These are phyloP conservation scores for Malus fusca DNA, from an alignment of 306 rosid species.

Conservation along the genomic window DNA sequence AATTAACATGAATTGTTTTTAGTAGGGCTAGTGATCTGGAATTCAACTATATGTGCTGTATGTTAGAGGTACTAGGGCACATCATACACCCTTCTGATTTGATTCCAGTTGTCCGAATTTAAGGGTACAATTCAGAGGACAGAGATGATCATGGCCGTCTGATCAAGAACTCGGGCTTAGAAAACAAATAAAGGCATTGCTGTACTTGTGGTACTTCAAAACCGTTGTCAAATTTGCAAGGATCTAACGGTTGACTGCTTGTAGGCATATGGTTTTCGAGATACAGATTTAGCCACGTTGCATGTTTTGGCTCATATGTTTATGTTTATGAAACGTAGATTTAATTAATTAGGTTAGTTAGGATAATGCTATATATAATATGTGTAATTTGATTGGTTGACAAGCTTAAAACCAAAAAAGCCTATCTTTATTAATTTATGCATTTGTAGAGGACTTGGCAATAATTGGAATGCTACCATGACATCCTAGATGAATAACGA, in stretches of 20 bases:
- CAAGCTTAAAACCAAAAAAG: neutral
- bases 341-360: neutral
- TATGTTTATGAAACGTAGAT: neutral
- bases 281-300: slow-evolving; percentile 17
- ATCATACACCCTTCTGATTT: slow-evolving; percentile 33
- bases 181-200: slow-evolving; percentile 29
- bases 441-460: too few species aligned
- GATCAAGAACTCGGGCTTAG: slow-evolving; percentile 25
- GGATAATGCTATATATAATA: neutral
- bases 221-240: slow-evolving; percentile 26
- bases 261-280: neutral
- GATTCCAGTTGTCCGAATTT: slow-evolving; percentile 64
- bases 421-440: neutral
- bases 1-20: neutral
- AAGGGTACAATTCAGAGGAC: slow-evolving; percentile 38
- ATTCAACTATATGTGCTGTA: slow-evolving; percentile 21
- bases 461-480: too few species aligned
- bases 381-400: neutral
- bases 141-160: slow-evolving; percentile 27
- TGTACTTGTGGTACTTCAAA: slow-evolving; percentile 55
- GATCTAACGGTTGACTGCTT: slow-evolving; percentile 11
- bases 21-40: slow-evolving; percentile 25
- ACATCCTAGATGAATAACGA: too few species aligned
- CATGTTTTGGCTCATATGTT: slow-evolving; percentile 10
- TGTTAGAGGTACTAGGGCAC: slow-evolving; percentile 10